These are phyloP conservation scores for Entonaema liquescens DNA, from an alignment of 495 filamentous ascomycete genomes.

Conservation along the genomic window DNA sequence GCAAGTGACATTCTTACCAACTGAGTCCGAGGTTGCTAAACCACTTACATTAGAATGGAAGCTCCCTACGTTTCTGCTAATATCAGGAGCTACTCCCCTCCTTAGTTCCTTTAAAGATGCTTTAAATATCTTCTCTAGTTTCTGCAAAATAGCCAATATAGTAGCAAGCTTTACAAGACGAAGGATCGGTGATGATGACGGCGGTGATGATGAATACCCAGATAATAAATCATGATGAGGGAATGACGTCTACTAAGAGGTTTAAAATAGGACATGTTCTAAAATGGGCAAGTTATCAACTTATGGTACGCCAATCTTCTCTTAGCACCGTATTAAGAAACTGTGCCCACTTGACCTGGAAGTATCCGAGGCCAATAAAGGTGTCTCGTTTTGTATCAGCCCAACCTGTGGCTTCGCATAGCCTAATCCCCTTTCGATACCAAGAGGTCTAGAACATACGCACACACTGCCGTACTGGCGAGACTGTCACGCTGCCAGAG, in stretches of 20 bases:
- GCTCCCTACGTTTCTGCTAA: not conserved
- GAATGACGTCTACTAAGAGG: constrained; percentile 23
- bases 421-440: constrained; percentile 25
- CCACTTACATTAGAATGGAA: constrained; percentile 3
- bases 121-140: not conserved
- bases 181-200: not conserved
- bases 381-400: constrained; percentile 6
- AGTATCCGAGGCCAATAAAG: constrained; percentile 15
- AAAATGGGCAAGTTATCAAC: constrained; percentile 7
- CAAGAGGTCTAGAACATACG: constrained; percentile 31
- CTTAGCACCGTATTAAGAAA: constrained; percentile 17
- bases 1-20: not conserved
- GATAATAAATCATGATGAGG: no score
- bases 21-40: not conserved
- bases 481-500: constrained; percentile 30
- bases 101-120: not conserved
- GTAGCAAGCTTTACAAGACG: not conserved
- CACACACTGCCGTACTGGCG: constrained; percentile 17
- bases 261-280: constrained; percentile 22
- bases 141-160: constrained; percentile 1
- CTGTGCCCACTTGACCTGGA: constrained; percentile 11
- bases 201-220: constrained; percentile 8
- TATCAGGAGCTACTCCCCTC: not conserved
- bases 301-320: not conserved
- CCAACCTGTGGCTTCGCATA: constrained; percentile 19